Conservation (phyloP, 73 alveolate genomes). For the Stentor coeruleus region DNA sequence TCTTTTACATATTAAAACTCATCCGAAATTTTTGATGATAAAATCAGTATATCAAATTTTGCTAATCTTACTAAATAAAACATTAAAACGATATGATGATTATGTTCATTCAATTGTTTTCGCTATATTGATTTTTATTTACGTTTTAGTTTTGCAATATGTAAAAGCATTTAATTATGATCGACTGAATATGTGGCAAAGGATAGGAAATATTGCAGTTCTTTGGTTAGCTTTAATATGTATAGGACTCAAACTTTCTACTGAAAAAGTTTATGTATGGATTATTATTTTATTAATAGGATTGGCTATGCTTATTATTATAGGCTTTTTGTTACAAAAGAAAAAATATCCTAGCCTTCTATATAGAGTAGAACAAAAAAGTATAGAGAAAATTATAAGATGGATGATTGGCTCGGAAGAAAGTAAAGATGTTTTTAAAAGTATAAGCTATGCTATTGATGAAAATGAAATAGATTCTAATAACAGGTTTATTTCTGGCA, state of each 20-base stretch:
- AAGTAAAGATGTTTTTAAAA: not conserved
- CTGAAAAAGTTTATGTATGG: too few relatives aligned
- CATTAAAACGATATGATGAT: not conserved
- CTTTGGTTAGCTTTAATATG: not conserved
- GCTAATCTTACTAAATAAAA: constrained; percentile 6
- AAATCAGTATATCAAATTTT: not conserved
- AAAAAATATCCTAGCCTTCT: not conserved
- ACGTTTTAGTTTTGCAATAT: not conserved
- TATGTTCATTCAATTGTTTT: not conserved
- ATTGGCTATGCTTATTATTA: not conserved
- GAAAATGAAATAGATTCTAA: too few relatives aligned
- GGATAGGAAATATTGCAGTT: not conserved
- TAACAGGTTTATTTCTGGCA: too few relatives aligned
- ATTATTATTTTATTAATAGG: not conserved
- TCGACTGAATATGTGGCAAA: not conserved
- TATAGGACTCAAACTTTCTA: not conserved
- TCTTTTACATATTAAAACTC: not conserved
- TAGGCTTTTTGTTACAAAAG: not conserved
- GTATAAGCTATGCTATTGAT: too few relatives aligned
- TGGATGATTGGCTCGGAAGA: not conserved
- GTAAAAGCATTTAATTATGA: too few relatives aligned
- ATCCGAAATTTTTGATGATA: not conserved
- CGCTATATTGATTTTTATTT: not conserved
- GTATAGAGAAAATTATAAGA: not conserved
- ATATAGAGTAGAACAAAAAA: not conserved